These are phyloP conservation scores for Cicer arietinum DNA, from an alignment of 306 rosid species.

Conservation along the genomic window DNA sequence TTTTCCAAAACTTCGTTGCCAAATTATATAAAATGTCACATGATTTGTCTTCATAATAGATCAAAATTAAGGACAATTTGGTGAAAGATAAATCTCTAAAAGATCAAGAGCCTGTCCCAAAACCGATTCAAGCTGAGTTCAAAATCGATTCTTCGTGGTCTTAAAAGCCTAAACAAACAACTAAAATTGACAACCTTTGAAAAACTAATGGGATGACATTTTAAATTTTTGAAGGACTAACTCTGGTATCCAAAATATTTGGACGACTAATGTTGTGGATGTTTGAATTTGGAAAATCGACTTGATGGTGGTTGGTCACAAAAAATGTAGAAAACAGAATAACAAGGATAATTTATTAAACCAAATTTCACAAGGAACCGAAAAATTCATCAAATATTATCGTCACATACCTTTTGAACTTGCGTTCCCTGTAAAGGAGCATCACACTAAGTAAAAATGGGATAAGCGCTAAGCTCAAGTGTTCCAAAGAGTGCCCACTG, in stretches of 20 bases:
- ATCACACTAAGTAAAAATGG: constrained; percentile 59
- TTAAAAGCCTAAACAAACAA: background rate
- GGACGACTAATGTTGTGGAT: background rate
- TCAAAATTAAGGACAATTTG: background rate
- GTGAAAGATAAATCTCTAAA: background rate
- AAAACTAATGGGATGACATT: background rate
- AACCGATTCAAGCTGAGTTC: background rate
- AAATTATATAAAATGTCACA: background rate
- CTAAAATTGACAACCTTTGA: background rate
- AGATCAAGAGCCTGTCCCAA: background rate
- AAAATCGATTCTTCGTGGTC: background rate
- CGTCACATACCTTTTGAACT: constrained; percentile 52
- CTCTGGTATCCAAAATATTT: background rate
- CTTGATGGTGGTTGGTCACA: background rate
- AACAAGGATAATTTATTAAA: background rate
- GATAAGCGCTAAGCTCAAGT: constrained; percentile 59
- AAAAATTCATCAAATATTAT: constrained; percentile 5
- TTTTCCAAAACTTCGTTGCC: background rate
- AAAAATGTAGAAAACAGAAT: constrained; percentile 10
- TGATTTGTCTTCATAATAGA: background rate
- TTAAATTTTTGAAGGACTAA: background rate
- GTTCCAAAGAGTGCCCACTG: constrained; percentile 72
- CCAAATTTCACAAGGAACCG: background rate
- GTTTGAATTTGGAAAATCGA: background rate
- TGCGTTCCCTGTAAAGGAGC: constrained; percentile 59